Percentiles rank a stretch among this genome's conserved stretches.
These are phyloP conservation scores for Solanum bukasovii DNA, from an alignment of 257 asterid genomes.

Conservation along the genomic window DNA sequence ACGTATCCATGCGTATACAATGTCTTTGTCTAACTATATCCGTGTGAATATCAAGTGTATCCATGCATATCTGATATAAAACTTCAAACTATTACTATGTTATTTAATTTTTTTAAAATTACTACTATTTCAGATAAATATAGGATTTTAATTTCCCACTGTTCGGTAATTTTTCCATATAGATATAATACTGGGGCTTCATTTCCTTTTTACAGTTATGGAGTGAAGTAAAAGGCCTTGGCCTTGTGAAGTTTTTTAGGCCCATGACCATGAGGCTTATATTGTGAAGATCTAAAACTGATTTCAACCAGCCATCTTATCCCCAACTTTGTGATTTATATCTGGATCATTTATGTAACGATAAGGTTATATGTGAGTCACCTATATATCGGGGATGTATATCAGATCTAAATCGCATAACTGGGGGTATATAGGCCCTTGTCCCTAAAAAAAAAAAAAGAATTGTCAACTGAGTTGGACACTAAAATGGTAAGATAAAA, in stretches of 20 bases:
- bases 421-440: no score
- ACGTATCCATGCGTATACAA: neutral
- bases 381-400: no score
- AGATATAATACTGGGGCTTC: neutral
- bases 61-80: neutral
- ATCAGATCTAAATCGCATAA: no score
- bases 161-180: neutral
- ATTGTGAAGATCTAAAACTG: neutral
- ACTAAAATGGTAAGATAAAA: no score
- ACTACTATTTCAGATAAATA: no score
- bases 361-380: neutral
- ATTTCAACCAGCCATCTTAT: neutral
- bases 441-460: no score
- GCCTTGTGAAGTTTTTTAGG: neutral
- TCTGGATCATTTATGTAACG: no score
- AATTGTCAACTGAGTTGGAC: neutral
- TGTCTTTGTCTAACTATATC: neutral
- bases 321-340: neutral
- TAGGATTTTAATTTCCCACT: no score
- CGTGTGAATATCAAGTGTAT: neutral
- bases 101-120: no score
- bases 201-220: neutral
- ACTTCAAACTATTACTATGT: no score
- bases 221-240: neutral
- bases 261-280: neutral